Percentiles rank a stretch among this genome's conserved stretches.
Evolutionary conservation across 2,329 filamentous ascomycete genomes (phyloP).

Genomic region (Colletotrichum filicis): DNA sequence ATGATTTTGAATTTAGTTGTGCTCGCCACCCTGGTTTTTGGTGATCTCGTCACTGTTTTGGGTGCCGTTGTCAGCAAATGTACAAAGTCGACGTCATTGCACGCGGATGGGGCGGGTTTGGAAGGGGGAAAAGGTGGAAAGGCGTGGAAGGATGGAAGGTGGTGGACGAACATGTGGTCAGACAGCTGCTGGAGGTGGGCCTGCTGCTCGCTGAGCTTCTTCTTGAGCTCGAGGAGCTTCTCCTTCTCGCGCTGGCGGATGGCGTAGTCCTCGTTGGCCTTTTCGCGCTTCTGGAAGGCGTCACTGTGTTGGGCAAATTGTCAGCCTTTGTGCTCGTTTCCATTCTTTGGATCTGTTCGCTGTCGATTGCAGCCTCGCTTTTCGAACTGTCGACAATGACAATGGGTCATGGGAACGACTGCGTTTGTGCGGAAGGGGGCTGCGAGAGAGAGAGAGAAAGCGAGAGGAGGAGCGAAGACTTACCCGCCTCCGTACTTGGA

Average conservation of each 20-base stretch:
- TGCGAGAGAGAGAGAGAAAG: neutral
- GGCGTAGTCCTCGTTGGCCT: constrained; percentile 85
- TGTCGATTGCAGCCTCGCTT: neutral
- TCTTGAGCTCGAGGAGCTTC: constrained; percentile 84
- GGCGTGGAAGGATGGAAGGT: neutral
- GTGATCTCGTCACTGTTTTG: constrained; percentile 78
- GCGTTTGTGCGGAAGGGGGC: neutral
- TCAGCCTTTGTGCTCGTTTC: neutral
- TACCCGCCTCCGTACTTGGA: constrained; percentile 66
- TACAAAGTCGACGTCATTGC: no score
- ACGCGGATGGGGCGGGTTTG: neutral
- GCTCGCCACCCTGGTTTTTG: constrained; percentile 76
- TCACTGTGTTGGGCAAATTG: constrained; percentile 68
- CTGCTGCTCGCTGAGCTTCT: constrained; percentile 81
- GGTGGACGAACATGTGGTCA: constrained; percentile 80
- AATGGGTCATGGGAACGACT: neutral
- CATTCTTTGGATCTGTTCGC: neutral
- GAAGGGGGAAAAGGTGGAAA: neutral
- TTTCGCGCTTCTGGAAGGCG: constrained; percentile 91
- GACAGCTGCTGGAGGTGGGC: constrained; percentile 86
- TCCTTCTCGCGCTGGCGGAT: constrained; percentile 89
- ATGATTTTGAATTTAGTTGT: constrained; percentile 58
- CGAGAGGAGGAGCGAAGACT: constrained; percentile 41
- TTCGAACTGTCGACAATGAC: no score
- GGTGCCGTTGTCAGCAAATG: constrained; percentile 16